Conservation (phyloP, 192 early-diverging fungal species). For the Backusella morwellensis region DNA sequence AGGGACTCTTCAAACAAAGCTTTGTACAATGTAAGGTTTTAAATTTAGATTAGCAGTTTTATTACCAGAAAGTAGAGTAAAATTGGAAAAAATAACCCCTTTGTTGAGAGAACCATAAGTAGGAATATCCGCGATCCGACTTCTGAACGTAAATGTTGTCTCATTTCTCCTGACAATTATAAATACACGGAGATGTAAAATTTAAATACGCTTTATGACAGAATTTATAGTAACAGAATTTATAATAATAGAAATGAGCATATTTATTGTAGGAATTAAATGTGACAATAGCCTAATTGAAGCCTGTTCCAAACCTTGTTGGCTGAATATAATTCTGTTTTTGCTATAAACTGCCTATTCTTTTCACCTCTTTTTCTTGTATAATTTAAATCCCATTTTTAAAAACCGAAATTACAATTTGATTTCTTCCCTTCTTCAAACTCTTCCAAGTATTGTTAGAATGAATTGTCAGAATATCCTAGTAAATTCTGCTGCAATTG, state of each 20-base stretch:
- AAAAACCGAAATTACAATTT: slow-evolving; percentile 2
- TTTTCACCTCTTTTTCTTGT: neutral
- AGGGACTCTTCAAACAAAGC: neutral
- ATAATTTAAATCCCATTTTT: neutral
- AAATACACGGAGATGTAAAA: neutral
- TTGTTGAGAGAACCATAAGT: neutral
- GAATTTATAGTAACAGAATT: neutral
- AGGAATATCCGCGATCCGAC: neutral
- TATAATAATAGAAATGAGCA: neutral
- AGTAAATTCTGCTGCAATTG: neutral
- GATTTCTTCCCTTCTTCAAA: neutral
- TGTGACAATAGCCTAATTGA: neutral
- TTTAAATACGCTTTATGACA: neutral
- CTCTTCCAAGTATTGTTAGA: neutral
- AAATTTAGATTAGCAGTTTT: slow-evolving; percentile 1
- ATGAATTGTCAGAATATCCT: neutral
- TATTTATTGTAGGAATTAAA: neutral
- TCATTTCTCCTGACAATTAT: neutral
- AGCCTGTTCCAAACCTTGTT: neutral
- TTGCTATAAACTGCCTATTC: neutral
- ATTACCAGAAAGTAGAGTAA: neutral
- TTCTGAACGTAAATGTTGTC: neutral
- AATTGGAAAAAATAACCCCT: neutral
- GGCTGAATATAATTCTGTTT: neutral
- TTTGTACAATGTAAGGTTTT: neutral